Base-by-base conservation (phyloP, 1,284 basidiomycete species). In the Xerocomus tenax region DNA sequence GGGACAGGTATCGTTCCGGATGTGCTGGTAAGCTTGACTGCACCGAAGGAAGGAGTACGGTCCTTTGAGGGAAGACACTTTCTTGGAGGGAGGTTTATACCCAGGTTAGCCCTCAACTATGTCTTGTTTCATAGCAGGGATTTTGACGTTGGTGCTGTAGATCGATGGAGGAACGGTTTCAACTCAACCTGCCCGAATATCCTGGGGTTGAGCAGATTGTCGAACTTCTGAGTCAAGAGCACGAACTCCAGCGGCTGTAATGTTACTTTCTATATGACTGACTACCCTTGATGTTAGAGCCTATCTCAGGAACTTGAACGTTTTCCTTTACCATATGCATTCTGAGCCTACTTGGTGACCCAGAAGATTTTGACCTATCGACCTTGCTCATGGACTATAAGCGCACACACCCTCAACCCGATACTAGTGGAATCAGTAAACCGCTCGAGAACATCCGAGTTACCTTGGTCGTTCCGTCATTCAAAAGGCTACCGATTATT, bases 11-110 rank as follows among this genome's bases (percentile, higher is more conserved):
- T 65, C 36, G n/a, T 79, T 21, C 90, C 94, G 0, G 79, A 88
- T 45, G 87, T 92, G 1, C 71, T 99, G 35, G 70, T 98, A 50
- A 93, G 89, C 59, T 71, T 99, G 58, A 98, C 95, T 0, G 93
- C 90, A 9, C 96, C 96, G 2, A 99, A 99, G 70, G 74, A 85
- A 58, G 96, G 96, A 1, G 84, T 86, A 4, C 75, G 73, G 56
- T 67, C 64, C 8, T 98, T 91, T 68, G 78, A 69, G 23, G 90
- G 93, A 8, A 73, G 79, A 40, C 96, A 98, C 73, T 97, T 91
- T 67, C 61, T 63, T 21, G 61, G 65, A 2, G 96, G 95, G 0
- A 75, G 95, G 46, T 98, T 98, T 64, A 77, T 98, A 15, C 81
- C 91, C 9, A 85, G 77, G 90, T 93, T 58, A 59, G 81, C 70